Evolutionary conservation across 108 stramenopile genomes (phyloP), one percentile per base, ranked within the genome.

Genomic region (Skeletonema tropicum): DNA sequence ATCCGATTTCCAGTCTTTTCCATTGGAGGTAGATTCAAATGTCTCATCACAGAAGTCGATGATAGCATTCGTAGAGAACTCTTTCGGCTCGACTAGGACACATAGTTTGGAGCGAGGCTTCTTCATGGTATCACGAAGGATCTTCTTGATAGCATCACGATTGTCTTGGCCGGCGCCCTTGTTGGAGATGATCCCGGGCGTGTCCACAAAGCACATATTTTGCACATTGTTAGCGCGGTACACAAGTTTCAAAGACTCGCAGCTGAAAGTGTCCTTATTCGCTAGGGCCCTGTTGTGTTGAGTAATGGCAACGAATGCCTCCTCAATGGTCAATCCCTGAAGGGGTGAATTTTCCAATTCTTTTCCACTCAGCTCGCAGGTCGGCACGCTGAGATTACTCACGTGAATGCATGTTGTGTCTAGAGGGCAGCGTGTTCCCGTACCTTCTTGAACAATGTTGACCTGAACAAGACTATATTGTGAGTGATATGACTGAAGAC

Each of bases 391-490:
- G 10, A 61, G 48, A 9, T 63, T 65, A 42, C 57, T 64, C 49
- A 89, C 91, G 62, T 92, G 89, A 57, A 89, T 88, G 59, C 91
- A 92, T 25, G 91, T 92, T 2, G 87, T 85, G 67, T 92, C 91
- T 31, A 92, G 76, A 15, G 91, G 89, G 71, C 91, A 92, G 15
- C 91, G 71, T 38, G 91, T 92, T 35, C 91, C 91, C 4, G 91
- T 92, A 7, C 91, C 91, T 76, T 88, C 86, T 64, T 92, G 91
- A 3, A 92, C 86, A 38, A 92, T 92, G 76, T 92, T 92, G 7
- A 45, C 42, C 42, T 45, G 42, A 5, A 45, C 3, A n/a, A n/a
- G 15, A n/a, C 15, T 45, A 45, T 45, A 45, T n/a, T 45, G 42
- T 45, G 42, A 45, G 42, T n/a, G 11, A 29, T 5, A 45, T 45